A percentile compares a stretch with the other conserved stretches of the same genome.
Conservation (phyloP, 2,329 filamentous ascomycete species). For the Sphaerulina musiva region DNA sequence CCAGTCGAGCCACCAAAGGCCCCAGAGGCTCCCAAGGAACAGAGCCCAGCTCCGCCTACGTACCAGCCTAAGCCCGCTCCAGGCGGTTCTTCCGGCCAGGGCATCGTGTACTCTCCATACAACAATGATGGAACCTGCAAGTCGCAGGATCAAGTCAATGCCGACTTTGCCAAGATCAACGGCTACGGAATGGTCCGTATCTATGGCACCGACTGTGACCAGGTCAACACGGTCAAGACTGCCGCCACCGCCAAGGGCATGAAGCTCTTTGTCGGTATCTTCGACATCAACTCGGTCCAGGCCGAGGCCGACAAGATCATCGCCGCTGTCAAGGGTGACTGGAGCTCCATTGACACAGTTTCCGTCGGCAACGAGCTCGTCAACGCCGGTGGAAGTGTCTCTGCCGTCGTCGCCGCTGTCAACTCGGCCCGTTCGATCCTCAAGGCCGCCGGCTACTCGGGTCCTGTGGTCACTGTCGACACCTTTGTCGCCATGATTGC, state of each 20-base stretch:
- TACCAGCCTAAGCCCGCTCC: slow-evolving; percentile 4
- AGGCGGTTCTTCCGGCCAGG: slow-evolving; percentile 33
- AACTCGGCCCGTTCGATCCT: slow-evolving; percentile 53
- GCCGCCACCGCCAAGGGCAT: slow-evolving; percentile 59
- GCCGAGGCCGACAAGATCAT: slow-evolving; percentile 57
- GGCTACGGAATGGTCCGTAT: slow-evolving; percentile 62
- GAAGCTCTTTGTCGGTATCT: slow-evolving; percentile 70
- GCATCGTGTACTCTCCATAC: slow-evolving; percentile 56
- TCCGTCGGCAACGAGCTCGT: slow-evolving; percentile 77
- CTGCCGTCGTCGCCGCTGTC: slow-evolving; percentile 53
- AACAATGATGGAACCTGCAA: slow-evolving; percentile 59
- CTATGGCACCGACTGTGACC: slow-evolving; percentile 75
- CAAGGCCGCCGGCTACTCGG: slow-evolving; percentile 57
- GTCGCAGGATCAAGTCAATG: slow-evolving; percentile 52
- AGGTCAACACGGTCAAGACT: slow-evolving; percentile 56
- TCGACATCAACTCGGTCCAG: slow-evolving; percentile 52
- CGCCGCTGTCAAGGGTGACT: slow-evolving; percentile 55
- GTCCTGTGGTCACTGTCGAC: slow-evolving; percentile 73
- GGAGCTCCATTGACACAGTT: slow-evolving; percentile 63
- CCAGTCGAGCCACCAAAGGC: slow-evolving; percentile 9
- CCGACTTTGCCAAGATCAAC: slow-evolving; percentile 56
- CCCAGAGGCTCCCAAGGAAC: slow-evolving; percentile 4
- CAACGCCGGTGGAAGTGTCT: slow-evolving; percentile 52
- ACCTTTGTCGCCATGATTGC: slow-evolving; percentile 63
- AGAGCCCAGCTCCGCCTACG: background rate